Base-by-base conservation (phyloP, 192 early-diverging fungal genomes). In the Chytriomyces sp. region DNA sequence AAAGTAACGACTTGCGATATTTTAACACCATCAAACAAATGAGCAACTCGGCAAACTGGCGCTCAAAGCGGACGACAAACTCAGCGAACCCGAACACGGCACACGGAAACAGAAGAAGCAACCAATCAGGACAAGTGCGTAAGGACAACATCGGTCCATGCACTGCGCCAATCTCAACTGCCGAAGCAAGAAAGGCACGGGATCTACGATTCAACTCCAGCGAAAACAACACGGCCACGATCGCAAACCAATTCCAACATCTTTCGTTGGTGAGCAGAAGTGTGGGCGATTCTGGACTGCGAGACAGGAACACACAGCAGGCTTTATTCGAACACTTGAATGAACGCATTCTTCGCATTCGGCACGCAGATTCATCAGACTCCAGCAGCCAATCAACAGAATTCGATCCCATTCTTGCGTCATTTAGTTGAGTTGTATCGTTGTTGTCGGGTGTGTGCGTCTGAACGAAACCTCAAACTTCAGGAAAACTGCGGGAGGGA, bases 401-500 rank as follows among this genome's bases (percentile, higher is more conserved):
- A 35, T 35, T 35, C 28, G 53, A 57, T 20, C 11, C 53, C 0
- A 11, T 57, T 57, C 53, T 57, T 57, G 0, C 53, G 53, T 57
- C 53, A 20, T 20, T 57, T 11, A 57, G 53, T 57, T 57, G 53
- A 57, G 53, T 57, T 57, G 53, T 20, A 35, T 35, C 28, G 2
- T 35, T 35, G 28, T 35, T 35, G 28, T 35, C 28, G 0, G 28
- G 28, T 0, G 28, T 20, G 53, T 1, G 53, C 20, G 53, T 11
- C 53, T 57, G 53, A 57, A 0, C 53, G 53, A 57, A 11, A 11
- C 11, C 13, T n/a, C 49, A 50, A 10, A 11, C 28, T 0, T 18
- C 59, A 83, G 82, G 82, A 7, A 85, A 85, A 50, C 65, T 85
- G 1, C 76, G 84, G 0, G 84, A 85, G 61, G 84, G 79, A 24